Evolutionary conservation across 495 filamentous ascomycete species (phyloP), one percentile per base, ranked within the genome.

Genomic region (Penicillium turbatum): DNA sequence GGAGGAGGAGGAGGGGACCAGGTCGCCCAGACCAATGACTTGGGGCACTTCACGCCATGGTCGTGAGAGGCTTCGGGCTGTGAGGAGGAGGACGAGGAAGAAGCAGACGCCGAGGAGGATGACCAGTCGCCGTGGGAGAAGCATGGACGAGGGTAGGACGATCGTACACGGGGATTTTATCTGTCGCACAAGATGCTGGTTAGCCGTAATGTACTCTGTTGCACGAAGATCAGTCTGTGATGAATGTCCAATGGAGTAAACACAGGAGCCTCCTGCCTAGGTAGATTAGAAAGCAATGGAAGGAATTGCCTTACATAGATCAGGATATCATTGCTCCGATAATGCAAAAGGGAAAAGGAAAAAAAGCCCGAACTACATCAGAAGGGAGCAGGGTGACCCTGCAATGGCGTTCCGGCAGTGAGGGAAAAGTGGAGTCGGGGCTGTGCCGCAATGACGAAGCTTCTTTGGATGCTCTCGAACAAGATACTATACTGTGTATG

Each of bases 71-170:
- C 40, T 62, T 36, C 62, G 64, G 42, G 68, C 55, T 19, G 70
- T 60, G 57, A 67, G 54, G 32, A 71, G 42, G 55, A 68, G 50
- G 54, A 66, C 49, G 42, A 63, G 24, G 53, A 68, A 63, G 53
- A 75, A 69, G 63, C 59, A 64, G 57, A 68, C 53, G 66, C 72
- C 70, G 48, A 73, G 54, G 39, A 72, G 63, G 51, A 70, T 60
- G 29, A 70, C 57, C 29, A 60, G 50, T 41, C 71, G 71, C 41
- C 71, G 71, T 63, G 64, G 62, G 58, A 65, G 61, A 69, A 70
- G 63, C 72, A 75, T 75, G 55, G 59, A 55, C 50, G 41, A 29
- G 52, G 53, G 44, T 49, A 30, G 37, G 16, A 39, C 30, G 48
- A 38, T 53, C 37, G 59, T 55, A 56, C 45, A 35, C 48, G 50